phyloP scores from a whole-genome alignment of 2,329 filamentous ascomycete genomes.

The Podosphaera aphanis region DNA sequence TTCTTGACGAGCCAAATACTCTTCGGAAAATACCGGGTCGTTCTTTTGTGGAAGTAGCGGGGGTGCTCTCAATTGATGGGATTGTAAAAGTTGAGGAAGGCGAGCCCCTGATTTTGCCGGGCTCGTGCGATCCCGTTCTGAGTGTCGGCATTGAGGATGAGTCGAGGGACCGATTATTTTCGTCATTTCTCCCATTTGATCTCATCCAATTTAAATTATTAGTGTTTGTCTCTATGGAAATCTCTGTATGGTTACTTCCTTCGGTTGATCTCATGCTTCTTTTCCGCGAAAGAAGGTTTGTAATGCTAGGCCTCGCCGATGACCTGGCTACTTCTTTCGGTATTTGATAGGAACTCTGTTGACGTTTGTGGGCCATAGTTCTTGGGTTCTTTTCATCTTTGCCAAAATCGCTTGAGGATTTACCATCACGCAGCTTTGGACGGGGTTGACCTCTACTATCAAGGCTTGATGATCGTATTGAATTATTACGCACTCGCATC shows the following conservation, averaged over 20 bases:
- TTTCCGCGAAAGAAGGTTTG: background rate
- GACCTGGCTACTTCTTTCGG: background rate
- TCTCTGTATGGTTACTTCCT: background rate
- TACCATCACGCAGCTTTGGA: background rate
- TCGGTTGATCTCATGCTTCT: background rate
- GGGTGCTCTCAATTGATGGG: constrained; percentile 5
- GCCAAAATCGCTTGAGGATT: background rate
- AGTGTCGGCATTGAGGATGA: background rate
- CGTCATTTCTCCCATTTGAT: background rate
- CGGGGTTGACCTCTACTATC: background rate
- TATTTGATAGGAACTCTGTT: background rate
- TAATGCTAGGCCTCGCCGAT: background rate
- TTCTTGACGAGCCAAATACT: constrained; percentile 54
- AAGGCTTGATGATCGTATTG: background rate
- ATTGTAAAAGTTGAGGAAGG: constrained; percentile 16
- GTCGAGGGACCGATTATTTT: background rate
- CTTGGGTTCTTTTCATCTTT: background rate
- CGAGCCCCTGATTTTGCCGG: constrained; percentile 10
- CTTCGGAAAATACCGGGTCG: constrained; percentile 78
- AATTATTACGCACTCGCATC: constrained; percentile 26
- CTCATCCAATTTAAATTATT: background rate
- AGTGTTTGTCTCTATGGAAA: background rate
- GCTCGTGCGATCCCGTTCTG: background rate
- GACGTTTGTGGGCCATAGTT: background rate
- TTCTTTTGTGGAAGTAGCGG: constrained; percentile 26